phyloP scores from a whole-genome alignment of 1,139 yeast species.

The Diutina mesorugosa region DNA sequence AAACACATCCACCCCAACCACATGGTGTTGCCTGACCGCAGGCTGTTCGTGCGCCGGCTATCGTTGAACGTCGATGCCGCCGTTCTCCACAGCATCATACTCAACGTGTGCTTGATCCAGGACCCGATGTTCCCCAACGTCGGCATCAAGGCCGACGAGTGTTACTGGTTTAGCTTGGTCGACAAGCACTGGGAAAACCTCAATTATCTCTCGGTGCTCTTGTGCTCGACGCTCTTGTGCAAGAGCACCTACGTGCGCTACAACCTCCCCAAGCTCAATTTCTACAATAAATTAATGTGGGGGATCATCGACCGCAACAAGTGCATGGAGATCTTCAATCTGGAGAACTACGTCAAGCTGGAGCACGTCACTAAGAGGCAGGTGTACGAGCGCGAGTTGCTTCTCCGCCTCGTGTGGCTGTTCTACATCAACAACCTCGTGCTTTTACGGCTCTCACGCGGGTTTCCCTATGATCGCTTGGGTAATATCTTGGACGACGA shows the following conservation, averaged over 20 bases:
- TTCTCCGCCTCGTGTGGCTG: conserved; percentile 29
- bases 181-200: conserved; percentile 24
- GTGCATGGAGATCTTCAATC: conserved; percentile 11
- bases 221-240: conserved; percentile 11
- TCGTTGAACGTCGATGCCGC: conserved; percentile 24
- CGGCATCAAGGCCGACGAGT: conserved; percentile 13
- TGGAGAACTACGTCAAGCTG: conserved; percentile 4
- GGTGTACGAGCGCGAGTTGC: conserved; percentile 20
- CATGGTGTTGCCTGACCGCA: conserved; percentile 31
- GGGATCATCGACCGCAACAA: conserved; percentile 15
- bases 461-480: conserved; percentile 22
- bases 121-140: background rate
- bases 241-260: conserved; percentile 8
- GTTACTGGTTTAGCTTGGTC: conserved; percentile 26
- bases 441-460: conserved; percentile 21
- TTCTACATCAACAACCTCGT: conserved; percentile 20
- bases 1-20: conserved; percentile 32
- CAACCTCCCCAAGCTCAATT: conserved; percentile 5
- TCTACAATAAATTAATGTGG: conserved; percentile 10
- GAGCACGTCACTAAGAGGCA: conserved; percentile 10
- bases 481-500: background rate
- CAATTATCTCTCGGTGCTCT: conserved; percentile 14
- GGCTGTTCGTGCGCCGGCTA: conserved; percentile 18
- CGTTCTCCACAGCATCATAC: conserved; percentile 33
- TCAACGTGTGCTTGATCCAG: conserved; percentile 18